Base-by-base conservation (phyloP, 2,329 filamentous ascomycete genomes). In the Diaporthe velutina region DNA sequence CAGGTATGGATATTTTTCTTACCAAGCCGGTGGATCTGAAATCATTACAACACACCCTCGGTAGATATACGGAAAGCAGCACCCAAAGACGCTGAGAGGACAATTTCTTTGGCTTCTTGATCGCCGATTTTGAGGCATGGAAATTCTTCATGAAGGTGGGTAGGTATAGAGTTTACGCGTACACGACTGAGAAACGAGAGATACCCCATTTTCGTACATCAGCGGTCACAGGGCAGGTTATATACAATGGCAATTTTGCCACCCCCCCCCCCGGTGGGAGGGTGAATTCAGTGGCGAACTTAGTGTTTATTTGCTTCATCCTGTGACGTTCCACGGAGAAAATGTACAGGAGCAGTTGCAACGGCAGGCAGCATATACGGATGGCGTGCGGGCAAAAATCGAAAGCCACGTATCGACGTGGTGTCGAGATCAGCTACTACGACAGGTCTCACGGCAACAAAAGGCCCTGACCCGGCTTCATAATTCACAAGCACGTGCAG, bases 11-110 rank as follows among this genome's bases (percentile, higher is more conserved):
- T 77, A 71, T 87, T 6, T 88, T 87, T 74, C 76, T 88, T 66
- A 87, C 86, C 60, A 89, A 88, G 77, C 87, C 87, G 1, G 85
- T 88, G 25, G 79, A 82, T 15, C 75, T 85, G 35, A 81, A 81
- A 1, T 81, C 84, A 50, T 75, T 85, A 12, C 33, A 38, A 25
- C 25, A 55, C 6, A 52, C 40, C 2, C 66, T 74, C 8, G 42
- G 52, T 15, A 35, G 42, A 19, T 72, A 45, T 19, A 33, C 48
- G 10, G 5, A 64, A 8, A 30, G 17, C 22, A 17, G 28, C 15
- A 45, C 67, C 25, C 28, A 10, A 40, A 25, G 5, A n/a, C 40
- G 12, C 22, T 25, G 8, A 19, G 15, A 22, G 19, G 3, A 25
- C 28, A 2, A 1, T 30, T 10, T n/a, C 35, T 48, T 58, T 7